Evolutionary conservation across 352 stramenopile species (phyloP).

Genomic region (Phytophthora brassicae): DNA sequence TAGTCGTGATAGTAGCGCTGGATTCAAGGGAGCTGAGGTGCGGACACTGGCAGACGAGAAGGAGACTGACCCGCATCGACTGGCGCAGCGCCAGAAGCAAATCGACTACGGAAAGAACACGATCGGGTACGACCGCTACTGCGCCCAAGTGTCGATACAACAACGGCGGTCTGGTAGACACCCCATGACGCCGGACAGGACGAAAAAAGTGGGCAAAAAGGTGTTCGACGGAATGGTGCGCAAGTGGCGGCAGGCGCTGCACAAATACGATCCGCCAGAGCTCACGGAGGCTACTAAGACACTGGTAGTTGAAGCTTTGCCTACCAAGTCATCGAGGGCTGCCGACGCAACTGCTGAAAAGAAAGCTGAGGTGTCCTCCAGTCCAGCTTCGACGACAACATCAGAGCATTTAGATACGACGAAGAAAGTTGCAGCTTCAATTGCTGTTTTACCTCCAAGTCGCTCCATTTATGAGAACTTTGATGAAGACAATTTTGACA

Average conservation of each 20-base stretch:
- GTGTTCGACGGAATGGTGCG: conserved; percentile 79
- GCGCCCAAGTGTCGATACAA: conserved; percentile 54
- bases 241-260: conserved; percentile 78
- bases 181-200: conserved; percentile 83
- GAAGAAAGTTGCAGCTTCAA: not conserved
- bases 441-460: conserved; percentile 6
- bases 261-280: conserved; percentile 81
- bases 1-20: not conserved
- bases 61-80: conserved; percentile 76
- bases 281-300: conserved; percentile 29
- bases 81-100: conserved; percentile 92
- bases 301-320: not conserved
- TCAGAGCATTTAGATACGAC: not conserved
- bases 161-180: conserved; percentile 47
- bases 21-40: conserved; percentile 22
- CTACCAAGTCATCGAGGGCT: not conserved
- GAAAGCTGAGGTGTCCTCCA: not conserved
- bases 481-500: conserved; percentile 54
- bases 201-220: conserved; percentile 74
- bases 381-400: not conserved
- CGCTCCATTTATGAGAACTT: conserved; percentile 70
- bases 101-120: conserved; percentile 94
- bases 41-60: conserved; percentile 57
- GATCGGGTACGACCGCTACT: conserved; percentile 89
- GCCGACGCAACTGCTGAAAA: not conserved